These are phyloP conservation scores for Bigelowiella natans DNA, from an alignment of 78 protist species.

Conservation along the genomic window DNA sequence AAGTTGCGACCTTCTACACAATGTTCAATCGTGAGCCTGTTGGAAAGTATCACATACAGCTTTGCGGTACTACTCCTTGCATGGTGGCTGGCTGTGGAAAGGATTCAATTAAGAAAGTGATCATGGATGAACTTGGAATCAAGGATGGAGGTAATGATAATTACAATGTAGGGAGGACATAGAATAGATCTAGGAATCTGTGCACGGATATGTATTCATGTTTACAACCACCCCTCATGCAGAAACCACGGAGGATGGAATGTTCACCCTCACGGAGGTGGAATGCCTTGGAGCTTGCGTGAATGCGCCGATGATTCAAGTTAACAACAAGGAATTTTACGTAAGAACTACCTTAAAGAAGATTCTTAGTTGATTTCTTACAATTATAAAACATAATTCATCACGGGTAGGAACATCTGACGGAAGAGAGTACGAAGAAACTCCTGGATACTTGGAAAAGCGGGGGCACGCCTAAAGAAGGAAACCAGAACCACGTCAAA, in stretches of 20 bases:
- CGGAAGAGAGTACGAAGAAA: constrained; percentile 9
- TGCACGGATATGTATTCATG: not conserved
- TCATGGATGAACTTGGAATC: constrained; percentile 46
- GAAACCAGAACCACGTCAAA: not conserved
- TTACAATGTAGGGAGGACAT: too few relatives aligned
- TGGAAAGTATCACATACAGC: constrained; percentile 21
- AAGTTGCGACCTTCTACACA: constrained; percentile 89
- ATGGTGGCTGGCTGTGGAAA: constrained; percentile 66
- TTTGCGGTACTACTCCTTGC: constrained; percentile 84
- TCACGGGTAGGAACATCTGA: constrained; percentile 44
- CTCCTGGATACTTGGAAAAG: constrained; percentile 15
- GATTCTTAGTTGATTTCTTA: not conserved
- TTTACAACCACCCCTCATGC: not conserved
- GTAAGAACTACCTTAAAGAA: not conserved
- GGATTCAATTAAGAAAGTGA: constrained; percentile 36
- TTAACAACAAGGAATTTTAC: constrained; percentile 58
- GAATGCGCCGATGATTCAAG: constrained; percentile 89
- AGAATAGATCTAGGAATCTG: not conserved
- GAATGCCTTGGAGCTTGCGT: constrained; percentile 96
- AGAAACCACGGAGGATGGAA: constrained; percentile 62
- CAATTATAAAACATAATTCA: not conserved
- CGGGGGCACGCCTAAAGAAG: constrained; percentile 10
- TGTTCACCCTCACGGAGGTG: constrained; percentile 75
- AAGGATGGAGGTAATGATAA: not conserved
- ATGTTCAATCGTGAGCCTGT: constrained; percentile 52